phyloP scores from a whole-genome alignment of 163 green algal species.

The Scenedesmus sp. region DNA sequence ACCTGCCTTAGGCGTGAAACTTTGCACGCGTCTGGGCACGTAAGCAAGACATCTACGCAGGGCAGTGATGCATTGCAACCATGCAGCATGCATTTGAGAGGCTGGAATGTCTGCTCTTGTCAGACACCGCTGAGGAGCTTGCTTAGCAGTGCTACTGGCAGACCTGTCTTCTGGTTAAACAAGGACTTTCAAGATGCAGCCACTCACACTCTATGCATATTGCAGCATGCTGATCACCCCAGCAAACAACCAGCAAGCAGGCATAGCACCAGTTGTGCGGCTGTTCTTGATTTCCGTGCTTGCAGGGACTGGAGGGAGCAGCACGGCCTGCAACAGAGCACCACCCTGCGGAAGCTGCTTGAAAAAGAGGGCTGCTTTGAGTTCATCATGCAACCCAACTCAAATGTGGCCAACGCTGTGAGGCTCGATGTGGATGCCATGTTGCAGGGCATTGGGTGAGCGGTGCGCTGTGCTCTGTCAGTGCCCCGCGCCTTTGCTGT shows the following conservation, averaged over 20 bases:
- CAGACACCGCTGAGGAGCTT: too few relatives aligned
- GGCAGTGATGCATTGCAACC: too few relatives aligned
- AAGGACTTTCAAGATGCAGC: too few relatives aligned
- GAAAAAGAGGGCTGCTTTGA: background rate
- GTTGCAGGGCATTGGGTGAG: background rate
- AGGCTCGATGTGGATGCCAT: background rate
- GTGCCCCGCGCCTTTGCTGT: too few relatives aligned
- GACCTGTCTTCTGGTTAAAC: too few relatives aligned
- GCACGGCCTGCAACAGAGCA: background rate
- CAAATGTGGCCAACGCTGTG: background rate
- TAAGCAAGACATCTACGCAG: background rate
- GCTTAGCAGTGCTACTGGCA: too few relatives aligned
- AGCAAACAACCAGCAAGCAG: too few relatives aligned
- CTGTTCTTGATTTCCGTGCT: background rate
- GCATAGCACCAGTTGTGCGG: background rate
- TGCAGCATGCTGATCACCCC: too few relatives aligned
- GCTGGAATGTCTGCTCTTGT: too few relatives aligned
- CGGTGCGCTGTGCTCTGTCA: background rate
- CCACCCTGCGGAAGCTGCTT: background rate
- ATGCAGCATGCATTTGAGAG: too few relatives aligned
- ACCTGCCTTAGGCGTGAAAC: background rate
- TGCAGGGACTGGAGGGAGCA: background rate
- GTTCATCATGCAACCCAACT: background rate
- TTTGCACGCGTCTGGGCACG: background rate
- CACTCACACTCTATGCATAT: too few relatives aligned